phyloP scores from a whole-genome alignment of 306 rosid genomes.

The Sindora glabra region DNA sequence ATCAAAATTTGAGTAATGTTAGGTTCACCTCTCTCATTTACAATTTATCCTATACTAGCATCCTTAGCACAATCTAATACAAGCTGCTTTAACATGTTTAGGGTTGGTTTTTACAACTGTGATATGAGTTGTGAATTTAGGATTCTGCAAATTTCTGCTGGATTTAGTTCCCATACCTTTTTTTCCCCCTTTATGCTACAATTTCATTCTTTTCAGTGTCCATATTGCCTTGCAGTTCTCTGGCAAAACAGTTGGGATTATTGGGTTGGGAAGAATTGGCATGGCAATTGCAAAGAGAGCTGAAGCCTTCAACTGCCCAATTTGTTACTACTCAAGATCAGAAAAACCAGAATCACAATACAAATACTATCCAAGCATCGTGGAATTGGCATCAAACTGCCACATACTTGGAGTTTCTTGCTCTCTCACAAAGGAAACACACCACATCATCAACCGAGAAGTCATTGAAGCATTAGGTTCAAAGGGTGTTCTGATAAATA shows the following conservation, averaged over 20 bases:
- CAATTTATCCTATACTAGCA: too few relatives aligned
- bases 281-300: conserved; percentile 66
- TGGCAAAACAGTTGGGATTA: conserved; percentile 56
- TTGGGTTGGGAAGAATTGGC: conserved; percentile 80
- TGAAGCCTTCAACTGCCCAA: conserved; percentile 45
- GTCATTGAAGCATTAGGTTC: conserved; percentile 63
- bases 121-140: too few relatives aligned
- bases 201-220: too few relatives aligned
- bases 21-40: too few relatives aligned
- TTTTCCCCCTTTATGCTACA: too few relatives aligned
- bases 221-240: conserved; percentile 72
- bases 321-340: conserved; percentile 47
- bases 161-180: too few relatives aligned
- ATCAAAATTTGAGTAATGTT: too few relatives aligned
- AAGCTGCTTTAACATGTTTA: too few relatives aligned
- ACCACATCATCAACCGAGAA: conserved; percentile 44
- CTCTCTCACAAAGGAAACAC: conserved; percentile 45
- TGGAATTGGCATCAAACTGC: conserved; percentile 44
- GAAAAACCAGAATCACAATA: conserved; percentile 39
- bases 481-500: conserved; percentile 53
- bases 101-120: too few relatives aligned
- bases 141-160: too few relatives aligned
- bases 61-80: too few relatives aligned
- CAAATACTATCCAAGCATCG: conserved; percentile 37
- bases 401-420: conserved; percentile 51